A percentile compares a stretch with the other conserved stretches of the same genome.
These are phyloP conservation scores for Cystofilobasidium capitatum DNA, from an alignment of 768 basidiomycete genomes.

Conservation along the genomic window DNA sequence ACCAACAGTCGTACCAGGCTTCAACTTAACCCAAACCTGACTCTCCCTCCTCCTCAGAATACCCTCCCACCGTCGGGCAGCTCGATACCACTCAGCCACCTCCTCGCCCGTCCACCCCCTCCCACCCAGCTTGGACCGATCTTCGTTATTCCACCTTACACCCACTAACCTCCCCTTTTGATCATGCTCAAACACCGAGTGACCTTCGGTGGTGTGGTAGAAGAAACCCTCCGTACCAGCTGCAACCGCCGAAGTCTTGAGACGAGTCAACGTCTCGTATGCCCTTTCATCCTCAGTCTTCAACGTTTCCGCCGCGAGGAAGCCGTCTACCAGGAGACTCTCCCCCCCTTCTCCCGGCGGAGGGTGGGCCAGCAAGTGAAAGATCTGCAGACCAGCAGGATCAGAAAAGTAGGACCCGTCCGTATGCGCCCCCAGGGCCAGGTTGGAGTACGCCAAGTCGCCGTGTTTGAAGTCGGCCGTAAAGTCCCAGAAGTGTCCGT, in stretches of 20 bases:
- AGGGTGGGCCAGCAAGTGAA: conserved; percentile 72
- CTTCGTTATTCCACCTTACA: conserved; percentile 91
- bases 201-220: conserved; percentile 43
- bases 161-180: conserved; percentile 55
- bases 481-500: conserved; percentile 96
- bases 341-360: conserved; percentile 69
- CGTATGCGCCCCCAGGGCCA: conserved; percentile 77
- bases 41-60: conserved; percentile 68
- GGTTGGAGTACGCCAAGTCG: conserved; percentile 85
- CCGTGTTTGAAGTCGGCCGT: conserved; percentile 85
- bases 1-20: conserved; percentile 77
- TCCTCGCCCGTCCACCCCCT: conserved; percentile 47
- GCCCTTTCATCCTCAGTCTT: conserved; percentile 59
- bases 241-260: conserved; percentile 73
- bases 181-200: conserved; percentile 67
- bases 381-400: conserved; percentile 88
- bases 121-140: conserved; percentile 63
- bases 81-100: conserved; percentile 79
- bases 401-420: conserved; percentile 73
- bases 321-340: conserved; percentile 90
- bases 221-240: conserved; percentile 57
- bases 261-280: conserved; percentile 57
- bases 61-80: conserved; percentile 66
- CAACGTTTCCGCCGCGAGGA: conserved; percentile 76
- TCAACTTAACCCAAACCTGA: conserved; percentile 85